Conservation (phyloP, 441 rosid genomes). For the Gossypium schwendimanii region DNA sequence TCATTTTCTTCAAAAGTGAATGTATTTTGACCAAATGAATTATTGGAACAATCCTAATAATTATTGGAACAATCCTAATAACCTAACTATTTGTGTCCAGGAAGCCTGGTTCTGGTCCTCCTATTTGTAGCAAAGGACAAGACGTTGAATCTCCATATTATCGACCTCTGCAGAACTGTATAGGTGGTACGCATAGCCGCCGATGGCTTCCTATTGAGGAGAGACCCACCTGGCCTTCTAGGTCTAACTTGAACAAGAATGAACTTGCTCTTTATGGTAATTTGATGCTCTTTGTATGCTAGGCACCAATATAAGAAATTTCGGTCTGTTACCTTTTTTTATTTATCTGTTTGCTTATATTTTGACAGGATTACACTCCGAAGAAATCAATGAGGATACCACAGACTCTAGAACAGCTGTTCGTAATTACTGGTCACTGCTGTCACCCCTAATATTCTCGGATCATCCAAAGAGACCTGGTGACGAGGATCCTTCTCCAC, state of each 20-base stretch:
- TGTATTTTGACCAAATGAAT: constrained; percentile 2
- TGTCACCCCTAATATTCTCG: constrained; percentile 92
- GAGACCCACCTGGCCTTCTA: constrained; percentile 78
- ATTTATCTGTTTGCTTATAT: not conserved
- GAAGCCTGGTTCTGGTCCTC: constrained; percentile 74
- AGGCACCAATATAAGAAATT: not conserved
- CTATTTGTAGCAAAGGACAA: constrained; percentile 67
- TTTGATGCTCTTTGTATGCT: not conserved
- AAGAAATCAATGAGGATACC: constrained; percentile 60
- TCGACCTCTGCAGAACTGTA: constrained; percentile 80
- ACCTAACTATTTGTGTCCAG: constrained; percentile 34
- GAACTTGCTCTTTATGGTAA: constrained; percentile 78
- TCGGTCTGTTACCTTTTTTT: constrained; percentile 3
- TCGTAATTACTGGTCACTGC: constrained; percentile 85
- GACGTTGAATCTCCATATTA: constrained; percentile 89
- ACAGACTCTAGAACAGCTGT: constrained; percentile 55
- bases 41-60: not conserved
- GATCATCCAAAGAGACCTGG: constrained; percentile 99
- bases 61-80: not conserved
- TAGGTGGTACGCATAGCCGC: constrained; percentile 74
- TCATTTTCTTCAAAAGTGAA: not conserved
- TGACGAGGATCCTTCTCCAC: constrained; percentile 93
- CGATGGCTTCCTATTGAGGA: constrained; percentile 84
- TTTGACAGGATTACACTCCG: constrained; percentile 57
- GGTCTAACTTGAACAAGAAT: constrained; percentile 63